These are phyloP conservation scores for Fusarium newnesense DNA, from an alignment of 2,329 filamentous ascomycete genomes.

Conservation along the genomic window DNA sequence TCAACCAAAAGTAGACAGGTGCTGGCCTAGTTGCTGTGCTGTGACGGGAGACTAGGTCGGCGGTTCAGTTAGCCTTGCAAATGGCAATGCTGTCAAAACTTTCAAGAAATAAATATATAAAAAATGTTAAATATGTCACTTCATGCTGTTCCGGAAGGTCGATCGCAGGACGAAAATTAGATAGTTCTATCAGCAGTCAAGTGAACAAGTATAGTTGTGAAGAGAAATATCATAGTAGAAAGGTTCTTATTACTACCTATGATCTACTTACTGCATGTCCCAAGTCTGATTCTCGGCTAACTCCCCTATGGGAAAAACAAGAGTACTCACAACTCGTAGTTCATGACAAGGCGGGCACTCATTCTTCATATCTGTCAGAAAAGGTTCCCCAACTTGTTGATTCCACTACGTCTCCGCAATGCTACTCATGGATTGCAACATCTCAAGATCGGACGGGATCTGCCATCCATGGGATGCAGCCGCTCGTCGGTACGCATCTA, in stretches of 20 bases:
- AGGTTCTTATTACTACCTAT: not conserved
- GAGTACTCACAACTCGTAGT: not conserved
- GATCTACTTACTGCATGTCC: not conserved
- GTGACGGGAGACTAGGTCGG: constrained; percentile 6
- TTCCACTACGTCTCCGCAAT: not conserved
- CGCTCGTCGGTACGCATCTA: constrained; percentile 76
- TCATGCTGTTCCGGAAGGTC: not conserved
- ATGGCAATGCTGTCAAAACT: constrained; percentile 26
- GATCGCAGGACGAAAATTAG: too few species aligned
- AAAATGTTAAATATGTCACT: constrained; percentile 10
- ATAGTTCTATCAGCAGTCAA: not conserved
- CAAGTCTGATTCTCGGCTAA: not conserved
- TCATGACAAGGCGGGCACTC: not conserved
- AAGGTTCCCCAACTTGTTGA: too few species aligned
- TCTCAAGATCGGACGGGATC: constrained; percentile 70
- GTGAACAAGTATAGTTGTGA: not conserved
- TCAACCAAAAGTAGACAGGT: constrained; percentile 33
- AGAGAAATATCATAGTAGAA: not conserved
- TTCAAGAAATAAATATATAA: constrained; percentile 8
- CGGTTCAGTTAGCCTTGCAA: constrained; percentile 31
- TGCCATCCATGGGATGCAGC: constrained; percentile 78
- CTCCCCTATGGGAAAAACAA: not conserved
- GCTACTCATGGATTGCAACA: constrained; percentile 49
- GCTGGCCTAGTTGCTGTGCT: constrained; percentile 19
- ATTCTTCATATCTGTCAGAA: not conserved